phyloP scores from a whole-genome alignment of 805 yeast species.

The Ogataea parapolymorpha region DNA sequence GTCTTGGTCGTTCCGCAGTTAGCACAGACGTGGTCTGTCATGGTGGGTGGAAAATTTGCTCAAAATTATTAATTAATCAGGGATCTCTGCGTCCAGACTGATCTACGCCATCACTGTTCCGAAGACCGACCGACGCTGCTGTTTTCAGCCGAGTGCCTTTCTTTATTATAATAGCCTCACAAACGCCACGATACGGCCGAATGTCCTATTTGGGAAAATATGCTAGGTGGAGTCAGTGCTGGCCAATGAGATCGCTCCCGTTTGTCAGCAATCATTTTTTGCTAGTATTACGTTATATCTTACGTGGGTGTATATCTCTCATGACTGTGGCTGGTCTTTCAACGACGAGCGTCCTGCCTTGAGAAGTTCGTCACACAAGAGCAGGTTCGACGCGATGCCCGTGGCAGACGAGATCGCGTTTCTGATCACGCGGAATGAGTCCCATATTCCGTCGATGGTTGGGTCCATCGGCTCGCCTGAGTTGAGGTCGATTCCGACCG shows the following conservation, averaged over 20 bases:
- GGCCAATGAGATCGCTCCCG: not conserved
- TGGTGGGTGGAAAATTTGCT: not conserved
- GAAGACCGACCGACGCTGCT: not conserved
- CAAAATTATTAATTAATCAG: not conserved
- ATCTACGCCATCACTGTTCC: not conserved
- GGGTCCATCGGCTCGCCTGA: slow-evolving; percentile 98
- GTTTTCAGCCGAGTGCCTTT: not conserved
- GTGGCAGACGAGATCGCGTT: slow-evolving; percentile 91
- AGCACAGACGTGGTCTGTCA: slow-evolving; percentile 39
- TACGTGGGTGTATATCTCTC: slow-evolving; percentile 1
- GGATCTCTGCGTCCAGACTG: not conserved
- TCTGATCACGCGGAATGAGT: slow-evolving; percentile 88
- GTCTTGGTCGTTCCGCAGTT: slow-evolving; percentile 57
- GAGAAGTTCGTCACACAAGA: slow-evolving; percentile 91
- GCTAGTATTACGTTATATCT: not conserved
- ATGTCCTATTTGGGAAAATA: not conserved
- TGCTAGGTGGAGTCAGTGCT: not conserved
- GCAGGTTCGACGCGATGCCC: slow-evolving; percentile 87
- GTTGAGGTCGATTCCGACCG: slow-evolving; percentile 85
- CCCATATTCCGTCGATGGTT: slow-evolving; percentile 92
- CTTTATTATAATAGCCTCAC: not conserved
- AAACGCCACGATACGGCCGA: not conserved
- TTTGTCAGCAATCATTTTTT: not conserved
- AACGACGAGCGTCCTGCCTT: slow-evolving; percentile 95
- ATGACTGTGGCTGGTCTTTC: slow-evolving; percentile 40